These are phyloP conservation scores for Tolypocladium pustulatum DNA, from an alignment of 2,329 filamentous ascomycete genomes.

Conservation along the genomic window DNA sequence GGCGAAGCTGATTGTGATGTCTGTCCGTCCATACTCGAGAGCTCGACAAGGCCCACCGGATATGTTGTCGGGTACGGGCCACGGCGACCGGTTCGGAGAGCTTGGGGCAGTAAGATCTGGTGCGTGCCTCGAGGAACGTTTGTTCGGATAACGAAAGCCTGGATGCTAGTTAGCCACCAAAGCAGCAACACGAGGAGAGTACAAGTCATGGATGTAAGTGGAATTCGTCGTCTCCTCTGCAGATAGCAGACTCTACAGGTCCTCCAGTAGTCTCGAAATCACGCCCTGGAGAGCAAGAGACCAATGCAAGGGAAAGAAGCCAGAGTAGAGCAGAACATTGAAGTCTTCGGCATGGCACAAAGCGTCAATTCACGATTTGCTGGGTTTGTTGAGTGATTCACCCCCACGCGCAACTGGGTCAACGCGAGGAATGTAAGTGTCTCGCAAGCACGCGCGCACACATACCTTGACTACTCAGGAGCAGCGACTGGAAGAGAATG, in stretches of 20 bases:
- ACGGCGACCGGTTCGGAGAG: not conserved
- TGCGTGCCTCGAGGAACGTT: not conserved
- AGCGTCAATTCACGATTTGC: not conserved
- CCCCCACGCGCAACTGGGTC: not conserved
- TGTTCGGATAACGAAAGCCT: not conserved
- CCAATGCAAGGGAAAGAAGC: not conserved
- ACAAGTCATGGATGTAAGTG: not conserved
- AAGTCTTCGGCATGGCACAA: not conserved
- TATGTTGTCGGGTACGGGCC: not conserved
- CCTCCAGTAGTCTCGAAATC: not conserved
- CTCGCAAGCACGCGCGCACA: not conserved
- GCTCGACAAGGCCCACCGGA: too few species aligned
- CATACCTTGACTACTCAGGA: not conserved
- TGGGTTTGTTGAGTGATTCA: not conserved
- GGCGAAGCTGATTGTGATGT: not conserved
- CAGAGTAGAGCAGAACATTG: not conserved
- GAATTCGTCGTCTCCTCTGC: not conserved
- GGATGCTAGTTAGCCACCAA: not conserved
- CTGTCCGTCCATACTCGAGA: not conserved
- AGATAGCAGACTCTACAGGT: not conserved
- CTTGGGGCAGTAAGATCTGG: not conserved
- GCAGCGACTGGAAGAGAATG: not conserved
- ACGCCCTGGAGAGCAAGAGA: not conserved
- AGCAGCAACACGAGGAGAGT: not conserved
- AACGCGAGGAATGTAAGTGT: not conserved